Percentiles rank a stretch among this genome's conserved stretches.
phyloP scores from a whole-genome alignment of 1,139 yeast species.

The Debaryomyces udenii region DNA sequence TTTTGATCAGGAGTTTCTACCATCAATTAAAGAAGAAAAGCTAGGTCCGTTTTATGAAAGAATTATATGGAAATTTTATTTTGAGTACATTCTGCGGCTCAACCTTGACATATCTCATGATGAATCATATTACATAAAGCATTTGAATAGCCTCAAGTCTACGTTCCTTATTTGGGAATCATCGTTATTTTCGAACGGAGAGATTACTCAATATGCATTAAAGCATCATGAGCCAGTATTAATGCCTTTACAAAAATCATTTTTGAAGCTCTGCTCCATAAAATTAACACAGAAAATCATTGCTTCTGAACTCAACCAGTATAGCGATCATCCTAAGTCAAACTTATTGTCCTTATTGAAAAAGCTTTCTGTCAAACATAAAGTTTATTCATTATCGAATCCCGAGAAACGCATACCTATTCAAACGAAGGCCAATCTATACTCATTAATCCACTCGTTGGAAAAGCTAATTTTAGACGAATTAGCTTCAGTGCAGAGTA shows the following conservation, averaged over 20 bases:
- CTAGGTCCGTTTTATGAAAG: constrained; percentile 45
- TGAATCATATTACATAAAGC: constrained; percentile 29
- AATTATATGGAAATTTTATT: constrained; percentile 46
- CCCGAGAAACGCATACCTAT: constrained; percentile 11
- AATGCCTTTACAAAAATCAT: constrained; percentile 29
- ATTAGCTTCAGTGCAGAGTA: constrained; percentile 8
- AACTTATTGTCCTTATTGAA: constrained; percentile 30
- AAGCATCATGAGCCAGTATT: constrained; percentile 18
- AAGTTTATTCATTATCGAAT: constrained; percentile 26
- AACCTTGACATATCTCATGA: constrained; percentile 16
- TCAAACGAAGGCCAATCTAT: constrained; percentile 15
- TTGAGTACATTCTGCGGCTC: constrained; percentile 33
- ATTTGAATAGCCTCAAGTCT: constrained; percentile 28
- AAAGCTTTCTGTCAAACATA: constrained; percentile 34
- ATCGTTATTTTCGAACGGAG: constrained; percentile 20
- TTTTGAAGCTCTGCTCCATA: constrained; percentile 27
- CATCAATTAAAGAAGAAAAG: constrained; percentile 26
- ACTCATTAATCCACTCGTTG: constrained; percentile 24
- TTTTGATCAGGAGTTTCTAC: constrained; percentile 29
- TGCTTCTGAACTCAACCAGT: constrained; percentile 13
- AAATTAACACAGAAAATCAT: constrained; percentile 19
- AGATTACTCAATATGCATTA: constrained; percentile 22
- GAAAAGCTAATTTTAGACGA: constrained; percentile 19
- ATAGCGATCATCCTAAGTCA: constrained; percentile 14
- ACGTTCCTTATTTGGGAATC: constrained; percentile 48